Evolutionary conservation across 768 basidiomycete species (phyloP).

Genomic region (Leccinum ochraceum): DNA sequence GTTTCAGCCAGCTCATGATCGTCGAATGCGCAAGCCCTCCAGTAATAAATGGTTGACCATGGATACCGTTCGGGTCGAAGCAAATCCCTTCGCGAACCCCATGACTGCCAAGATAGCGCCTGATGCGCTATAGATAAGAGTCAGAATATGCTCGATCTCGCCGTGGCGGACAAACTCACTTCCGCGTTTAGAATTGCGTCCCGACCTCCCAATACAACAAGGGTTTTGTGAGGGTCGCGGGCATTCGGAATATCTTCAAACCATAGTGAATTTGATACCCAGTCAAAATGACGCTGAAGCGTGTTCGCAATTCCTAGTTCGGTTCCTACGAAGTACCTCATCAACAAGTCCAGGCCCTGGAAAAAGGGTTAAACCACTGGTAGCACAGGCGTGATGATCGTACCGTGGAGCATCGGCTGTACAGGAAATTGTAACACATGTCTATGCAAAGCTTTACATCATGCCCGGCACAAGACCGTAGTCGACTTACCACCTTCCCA

Average conservation of each 20-base stretch:
- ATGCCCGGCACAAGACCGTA: neutral
- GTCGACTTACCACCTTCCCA: constrained; percentile 84
- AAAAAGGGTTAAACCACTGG: constrained; percentile 9
- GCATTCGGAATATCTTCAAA: constrained; percentile 88
- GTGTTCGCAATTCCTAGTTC: constrained; percentile 89
- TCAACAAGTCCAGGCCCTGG: constrained; percentile 75
- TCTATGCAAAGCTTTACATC: constrained; percentile 42
- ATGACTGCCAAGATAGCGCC: constrained; percentile 73
- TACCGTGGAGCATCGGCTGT: constrained; percentile 66
- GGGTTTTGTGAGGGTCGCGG: constrained; percentile 59
- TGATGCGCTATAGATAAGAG: constrained; percentile 53
- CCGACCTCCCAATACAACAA: constrained; percentile 80
- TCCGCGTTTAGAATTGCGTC: constrained; percentile 78
- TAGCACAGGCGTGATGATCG: constrained; percentile 12
- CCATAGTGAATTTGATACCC: constrained; percentile 87
- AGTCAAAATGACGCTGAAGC: constrained; percentile 81
- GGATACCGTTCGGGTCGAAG: constrained; percentile 61
- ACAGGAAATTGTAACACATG: constrained; percentile 90
- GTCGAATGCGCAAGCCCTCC: constrained; percentile 52
- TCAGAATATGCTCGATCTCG: constrained; percentile 3
- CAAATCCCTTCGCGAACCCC: constrained; percentile 66
- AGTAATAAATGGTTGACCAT: constrained; percentile 60
- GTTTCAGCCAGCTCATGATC: constrained; percentile 64
- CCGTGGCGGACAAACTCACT: constrained; percentile 38
- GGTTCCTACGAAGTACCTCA: constrained; percentile 85